These are phyloP conservation scores for Antitrichia curtipendula DNA, from an alignment of 225 moss, liverwort and hornwort genomes.

Conservation along the genomic window DNA sequence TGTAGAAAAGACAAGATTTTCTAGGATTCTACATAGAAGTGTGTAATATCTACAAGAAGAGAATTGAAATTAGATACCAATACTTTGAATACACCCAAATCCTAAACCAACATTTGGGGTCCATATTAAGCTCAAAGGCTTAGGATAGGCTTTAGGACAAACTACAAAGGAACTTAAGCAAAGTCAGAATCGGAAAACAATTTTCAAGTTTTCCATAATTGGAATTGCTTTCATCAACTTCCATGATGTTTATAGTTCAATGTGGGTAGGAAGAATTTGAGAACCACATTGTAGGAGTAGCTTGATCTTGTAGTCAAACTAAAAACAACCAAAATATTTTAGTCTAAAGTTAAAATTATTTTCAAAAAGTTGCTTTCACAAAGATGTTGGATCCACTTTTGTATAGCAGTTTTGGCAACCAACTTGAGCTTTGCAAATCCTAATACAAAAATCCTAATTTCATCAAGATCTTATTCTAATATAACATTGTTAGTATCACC, in stretches of 20 bases:
- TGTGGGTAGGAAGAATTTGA: background rate
- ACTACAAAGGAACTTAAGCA: background rate
- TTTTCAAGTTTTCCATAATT: background rate
- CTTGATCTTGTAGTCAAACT: background rate
- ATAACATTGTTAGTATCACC: background rate
- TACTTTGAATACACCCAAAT: accelerated
- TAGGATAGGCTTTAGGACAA: background rate
- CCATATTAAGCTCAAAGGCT: background rate
- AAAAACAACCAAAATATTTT: background rate
- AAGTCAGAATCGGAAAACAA: accelerated
- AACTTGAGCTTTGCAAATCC: background rate
- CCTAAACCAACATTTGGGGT: background rate
- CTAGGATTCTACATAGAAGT: background rate
- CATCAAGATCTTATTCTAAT: background rate
- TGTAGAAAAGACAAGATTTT: background rate
- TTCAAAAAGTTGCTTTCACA: accelerated
- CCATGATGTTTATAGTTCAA: background rate
- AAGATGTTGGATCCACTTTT: background rate
- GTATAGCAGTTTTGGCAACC: accelerated
- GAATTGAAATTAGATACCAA: accelerated
- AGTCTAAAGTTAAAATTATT: background rate
- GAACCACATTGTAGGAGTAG: background rate
- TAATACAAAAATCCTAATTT: background rate
- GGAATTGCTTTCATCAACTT: background rate
- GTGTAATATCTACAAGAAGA: accelerated